Base-by-base conservation (phyloP, 2,329 filamentous ascomycete genomes). In the Colletotrichum chlorophyti region DNA sequence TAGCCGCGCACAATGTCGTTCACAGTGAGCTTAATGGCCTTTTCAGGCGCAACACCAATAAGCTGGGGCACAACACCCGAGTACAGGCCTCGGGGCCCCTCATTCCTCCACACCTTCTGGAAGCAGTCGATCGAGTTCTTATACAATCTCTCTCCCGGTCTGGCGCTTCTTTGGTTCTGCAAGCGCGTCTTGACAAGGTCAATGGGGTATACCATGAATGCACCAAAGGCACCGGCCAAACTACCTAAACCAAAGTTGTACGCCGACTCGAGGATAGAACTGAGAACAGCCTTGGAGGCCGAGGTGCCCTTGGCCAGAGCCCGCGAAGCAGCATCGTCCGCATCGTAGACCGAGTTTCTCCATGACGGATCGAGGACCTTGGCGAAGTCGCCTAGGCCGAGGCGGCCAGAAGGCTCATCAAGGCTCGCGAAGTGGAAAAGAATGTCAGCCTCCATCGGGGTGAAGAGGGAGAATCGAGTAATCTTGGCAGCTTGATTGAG, bases 161-260 rank as follows among this genome's bases (percentile, higher is more conserved):
- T 86, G 5, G 85, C 86, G 48, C 86, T 87, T 65, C 95, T 87
- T 81, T 99, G 95, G 79, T 99, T 99, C 77, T 99, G 95, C 88
- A 99, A 91, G 61, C 95, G 88, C 1, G 95, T 99, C 85, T 99
- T 99, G 74, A 99, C 95, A 61, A 99, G 79, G 79, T 99, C 95
- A 70, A 99, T 98, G 21, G 95, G 95, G 74, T 99, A 99, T 51
- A 99, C 95, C 92, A 99, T 97, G 74, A 99, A 98, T 11, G 95
- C 95, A 72, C 95, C 95, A 71, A 99, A 99, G 9, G 95, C 95
- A 76, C 95, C 95, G 7, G 95, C 95, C 65, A 97, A 66, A 72
- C 91, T 93, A 59, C 95, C 95, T 6, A 99, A 85, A 3, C 80
- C 87, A 72, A 99, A 99, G 80, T 96, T 93, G 75, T 97, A 96